Evolutionary conservation across 2,329 filamentous ascomycete species (phyloP).

Genomic region (Alternaria postmessia): DNA sequence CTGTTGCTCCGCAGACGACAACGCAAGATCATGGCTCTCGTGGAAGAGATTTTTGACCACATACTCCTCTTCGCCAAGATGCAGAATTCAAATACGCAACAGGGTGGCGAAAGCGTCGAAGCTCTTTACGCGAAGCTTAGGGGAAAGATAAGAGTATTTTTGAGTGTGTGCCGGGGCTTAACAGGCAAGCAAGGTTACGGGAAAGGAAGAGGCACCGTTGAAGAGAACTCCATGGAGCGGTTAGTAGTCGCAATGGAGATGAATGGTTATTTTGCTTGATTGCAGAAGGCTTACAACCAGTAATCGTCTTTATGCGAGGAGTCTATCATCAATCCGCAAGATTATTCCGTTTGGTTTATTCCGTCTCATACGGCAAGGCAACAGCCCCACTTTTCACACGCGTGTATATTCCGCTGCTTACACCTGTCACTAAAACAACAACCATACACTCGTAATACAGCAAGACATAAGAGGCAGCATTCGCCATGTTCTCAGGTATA

Average conservation of each 20-base stretch:
- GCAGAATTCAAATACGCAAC: slow-evolving; percentile 34
- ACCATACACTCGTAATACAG: background rate
- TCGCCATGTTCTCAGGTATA: background rate
- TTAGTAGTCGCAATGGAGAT: slow-evolving; percentile 76
- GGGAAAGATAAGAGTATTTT: slow-evolving; percentile 77
- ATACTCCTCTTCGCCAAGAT: slow-evolving; percentile 70
- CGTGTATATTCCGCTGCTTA: background rate
- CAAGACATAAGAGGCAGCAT: background rate
- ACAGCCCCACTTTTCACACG: slow-evolving; percentile 2
- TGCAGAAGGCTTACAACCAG: no score
- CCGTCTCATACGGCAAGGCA: background rate
- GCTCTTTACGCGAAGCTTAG: slow-evolving; percentile 71
- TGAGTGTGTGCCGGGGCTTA: slow-evolving; percentile 73
- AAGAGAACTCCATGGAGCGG: slow-evolving; percentile 70
- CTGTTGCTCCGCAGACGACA: slow-evolving; percentile 79
- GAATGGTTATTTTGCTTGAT: slow-evolving; percentile 67
- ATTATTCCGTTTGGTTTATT: background rate
- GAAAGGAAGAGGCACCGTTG: slow-evolving; percentile 48
- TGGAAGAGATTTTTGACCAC: slow-evolving; percentile 78
- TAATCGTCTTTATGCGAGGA: no score
- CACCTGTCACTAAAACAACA: background rate
- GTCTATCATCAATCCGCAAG: background rate
- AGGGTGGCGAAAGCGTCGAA: slow-evolving; percentile 40
- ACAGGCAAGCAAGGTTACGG: slow-evolving; percentile 66
- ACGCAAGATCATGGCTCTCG: slow-evolving; percentile 72